phyloP scores from a whole-genome alignment of 2,329 filamentous ascomycete genomes.

The Ceratocystis cubensis region DNA sequence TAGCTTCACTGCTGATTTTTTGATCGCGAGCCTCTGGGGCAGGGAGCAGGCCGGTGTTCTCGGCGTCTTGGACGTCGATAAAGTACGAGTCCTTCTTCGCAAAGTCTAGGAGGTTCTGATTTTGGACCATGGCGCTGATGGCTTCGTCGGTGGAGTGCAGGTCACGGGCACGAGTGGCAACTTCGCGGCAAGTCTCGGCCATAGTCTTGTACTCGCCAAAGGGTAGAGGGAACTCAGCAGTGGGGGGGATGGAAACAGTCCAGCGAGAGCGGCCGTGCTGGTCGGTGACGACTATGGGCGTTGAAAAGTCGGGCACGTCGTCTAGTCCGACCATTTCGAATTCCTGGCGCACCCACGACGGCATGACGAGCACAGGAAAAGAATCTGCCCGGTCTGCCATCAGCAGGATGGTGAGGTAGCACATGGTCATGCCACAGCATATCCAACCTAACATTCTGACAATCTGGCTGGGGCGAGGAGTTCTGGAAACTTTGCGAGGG shows the following conservation, averaged over 20 bases:
- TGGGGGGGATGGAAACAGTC: conserved; percentile 67
- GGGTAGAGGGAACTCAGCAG: conserved; percentile 52
- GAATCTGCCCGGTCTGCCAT: conserved; percentile 26
- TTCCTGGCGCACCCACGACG: conserved; percentile 30
- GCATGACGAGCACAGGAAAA: conserved; percentile 24
- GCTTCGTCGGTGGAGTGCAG: conserved; percentile 28
- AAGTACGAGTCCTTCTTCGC: conserved; percentile 55
- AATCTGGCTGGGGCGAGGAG: conserved; percentile 46
- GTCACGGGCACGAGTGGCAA: conserved; percentile 45
- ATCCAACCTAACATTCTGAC: conserved; percentile 45
- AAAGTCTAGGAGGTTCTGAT: conserved; percentile 18
- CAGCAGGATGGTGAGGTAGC: conserved; percentile 35
- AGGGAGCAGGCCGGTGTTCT: conserved; percentile 50
- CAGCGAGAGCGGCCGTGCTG: conserved; percentile 53
- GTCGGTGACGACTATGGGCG: conserved; percentile 58
- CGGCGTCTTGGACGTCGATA: conserved; percentile 61
- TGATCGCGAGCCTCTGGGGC: conserved; percentile 29
- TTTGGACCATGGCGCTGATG: conserved; percentile 28
- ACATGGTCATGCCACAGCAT: conserved; percentile 36
- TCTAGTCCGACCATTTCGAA: conserved; percentile 57
- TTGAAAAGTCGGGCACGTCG: conserved; percentile 56
- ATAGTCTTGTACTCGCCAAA: conserved; percentile 57
- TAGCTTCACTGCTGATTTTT: conserved; percentile 26
- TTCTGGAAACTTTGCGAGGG: conserved; percentile 47
- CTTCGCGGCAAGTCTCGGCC: conserved; percentile 52